These are phyloP conservation scores for Zizania latifolia DNA, from an alignment of 176 grass and related monocot species.

Conservation along the genomic window DNA sequence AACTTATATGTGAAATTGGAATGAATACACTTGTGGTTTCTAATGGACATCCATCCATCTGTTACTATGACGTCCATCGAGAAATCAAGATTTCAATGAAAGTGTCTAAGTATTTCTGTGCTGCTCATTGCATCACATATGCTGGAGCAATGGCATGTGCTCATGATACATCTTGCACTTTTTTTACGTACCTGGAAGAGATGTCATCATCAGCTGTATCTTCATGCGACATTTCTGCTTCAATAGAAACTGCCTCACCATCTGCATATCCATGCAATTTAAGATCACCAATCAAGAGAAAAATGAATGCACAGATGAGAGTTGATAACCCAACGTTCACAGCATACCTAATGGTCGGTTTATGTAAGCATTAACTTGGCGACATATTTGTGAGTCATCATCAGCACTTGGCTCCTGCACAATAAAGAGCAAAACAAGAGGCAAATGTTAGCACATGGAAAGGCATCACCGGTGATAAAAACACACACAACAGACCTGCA, in stretches of 20 bases:
- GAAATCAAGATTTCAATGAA: neutral
- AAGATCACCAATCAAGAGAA: neutral
- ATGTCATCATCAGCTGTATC: constrained; percentile 93
- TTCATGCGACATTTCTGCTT: constrained; percentile 78
- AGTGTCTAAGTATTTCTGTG: neutral
- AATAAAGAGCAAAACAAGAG: neutral
- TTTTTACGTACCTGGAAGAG: constrained; percentile 78
- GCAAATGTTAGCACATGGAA: neutral
- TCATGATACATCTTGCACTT: no score
- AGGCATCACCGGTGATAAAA: constrained; percentile 7
- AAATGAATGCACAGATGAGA: constrained; percentile 14
- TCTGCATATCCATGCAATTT: constrained; percentile 46
- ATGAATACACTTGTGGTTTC: constrained; percentile 7
- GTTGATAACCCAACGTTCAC: constrained; percentile 12
- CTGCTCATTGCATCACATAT: no score
- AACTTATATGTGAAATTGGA: neutral
- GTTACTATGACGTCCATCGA: neutral
- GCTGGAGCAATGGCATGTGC: no score
- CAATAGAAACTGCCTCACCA: constrained; percentile 65
- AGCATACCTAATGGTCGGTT: constrained; percentile 77
- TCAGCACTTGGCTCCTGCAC: constrained; percentile 74
- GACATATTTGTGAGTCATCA: constrained; percentile 58
- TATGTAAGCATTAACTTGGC: constrained; percentile 70
- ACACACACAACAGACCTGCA: constrained; percentile 63
- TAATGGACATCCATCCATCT: neutral